Evolutionary conservation across 192 early-diverging fungal species (phyloP).

Genomic region (Linnemannia schmuckeri): DNA sequence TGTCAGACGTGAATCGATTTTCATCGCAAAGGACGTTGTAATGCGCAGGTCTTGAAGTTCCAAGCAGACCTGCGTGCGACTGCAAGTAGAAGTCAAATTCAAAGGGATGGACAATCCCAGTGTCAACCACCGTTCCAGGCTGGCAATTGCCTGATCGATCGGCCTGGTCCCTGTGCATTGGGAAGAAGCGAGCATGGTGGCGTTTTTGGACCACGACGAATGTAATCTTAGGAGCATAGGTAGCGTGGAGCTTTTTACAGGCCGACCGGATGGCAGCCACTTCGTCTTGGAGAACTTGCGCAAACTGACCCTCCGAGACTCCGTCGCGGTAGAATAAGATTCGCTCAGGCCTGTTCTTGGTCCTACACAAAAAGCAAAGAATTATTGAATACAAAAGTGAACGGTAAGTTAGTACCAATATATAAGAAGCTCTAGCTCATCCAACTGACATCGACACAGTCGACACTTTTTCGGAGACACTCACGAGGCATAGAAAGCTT

Average conservation of each 20-base stretch:
- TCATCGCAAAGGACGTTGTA: slow-evolving; percentile 93
- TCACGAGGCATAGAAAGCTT: slow-evolving; percentile 62
- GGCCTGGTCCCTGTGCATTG: slow-evolving; percentile 62
- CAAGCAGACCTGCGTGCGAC: slow-evolving; percentile 90
- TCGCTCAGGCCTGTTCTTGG: slow-evolving; percentile 74
- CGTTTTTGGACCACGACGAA: slow-evolving; percentile 88
- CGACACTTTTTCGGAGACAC: not conserved
- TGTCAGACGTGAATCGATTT: slow-evolving; percentile 78
- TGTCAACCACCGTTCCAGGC: slow-evolving; percentile 85
- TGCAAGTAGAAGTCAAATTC: slow-evolving; percentile 90
- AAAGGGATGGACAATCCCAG: slow-evolving; percentile 74
- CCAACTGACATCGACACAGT: not conserved
- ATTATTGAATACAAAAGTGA: not conserved
- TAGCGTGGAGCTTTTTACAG: slow-evolving; percentile 68
- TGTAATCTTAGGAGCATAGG: slow-evolving; percentile 83
- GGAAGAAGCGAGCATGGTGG: slow-evolving; percentile 88
- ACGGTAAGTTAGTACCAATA: not conserved
- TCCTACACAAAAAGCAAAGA: slow-evolving; percentile 9
- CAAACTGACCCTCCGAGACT: slow-evolving; percentile 83
- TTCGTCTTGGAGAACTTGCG: not conserved
- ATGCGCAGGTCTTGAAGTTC: slow-evolving; percentile 89
- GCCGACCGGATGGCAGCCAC: slow-evolving; percentile 39
- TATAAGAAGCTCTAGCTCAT: not conserved
- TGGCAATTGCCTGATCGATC: slow-evolving; percentile 83
- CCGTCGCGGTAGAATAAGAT: slow-evolving; percentile 92